Conservation (phyloP, 768 basidiomycete genomes). For the Mycena leptocephala region DNA sequence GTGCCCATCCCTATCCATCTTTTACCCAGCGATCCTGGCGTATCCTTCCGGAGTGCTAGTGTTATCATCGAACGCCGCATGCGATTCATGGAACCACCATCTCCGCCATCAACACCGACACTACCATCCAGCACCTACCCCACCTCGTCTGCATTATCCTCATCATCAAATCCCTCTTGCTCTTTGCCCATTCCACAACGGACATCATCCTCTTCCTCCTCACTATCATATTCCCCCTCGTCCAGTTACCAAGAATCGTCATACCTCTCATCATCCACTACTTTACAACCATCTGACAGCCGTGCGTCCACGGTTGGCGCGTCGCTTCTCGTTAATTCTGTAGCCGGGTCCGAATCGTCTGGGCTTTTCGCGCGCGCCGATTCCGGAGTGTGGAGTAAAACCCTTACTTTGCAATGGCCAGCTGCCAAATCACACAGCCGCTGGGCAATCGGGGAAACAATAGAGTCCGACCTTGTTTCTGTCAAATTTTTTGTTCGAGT, state of each 20-base stretch:
- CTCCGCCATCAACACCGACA: slow-evolving; percentile 40
- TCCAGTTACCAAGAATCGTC: slow-evolving; percentile 32
- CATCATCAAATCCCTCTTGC: slow-evolving; percentile 32
- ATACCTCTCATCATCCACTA: slow-evolving; percentile 36
- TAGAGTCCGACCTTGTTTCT: slow-evolving; percentile 74
- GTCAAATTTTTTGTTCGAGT: slow-evolving; percentile 81
- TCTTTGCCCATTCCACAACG: slow-evolving; percentile 44
- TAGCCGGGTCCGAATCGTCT: slow-evolving; percentile 74
- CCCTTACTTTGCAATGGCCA: slow-evolving; percentile 82
- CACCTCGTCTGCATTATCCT: slow-evolving; percentile 37
- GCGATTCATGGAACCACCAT: slow-evolving; percentile 54
- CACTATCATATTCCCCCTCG: slow-evolving; percentile 38
- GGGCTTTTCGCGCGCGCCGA: slow-evolving; percentile 71
- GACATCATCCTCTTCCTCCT: slow-evolving; percentile 51
- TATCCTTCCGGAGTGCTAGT: slow-evolving; percentile 74
- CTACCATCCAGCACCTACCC: slow-evolving; percentile 40
- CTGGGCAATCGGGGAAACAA: slow-evolving; percentile 88
- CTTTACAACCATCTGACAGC: slow-evolving; percentile 31
- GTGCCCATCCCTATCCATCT: slow-evolving; percentile 77
- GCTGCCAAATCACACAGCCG: slow-evolving; percentile 76
- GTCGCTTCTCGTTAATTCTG: slow-evolving; percentile 59
- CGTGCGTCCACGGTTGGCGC: slow-evolving; percentile 3
- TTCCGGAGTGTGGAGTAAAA: slow-evolving; percentile 75
- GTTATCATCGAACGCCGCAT: slow-evolving; percentile 83
- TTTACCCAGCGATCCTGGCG: slow-evolving; percentile 70